phyloP scores from a whole-genome alignment of 108 stramenopile genomes.

The Fistulifera pelliculosa region DNA sequence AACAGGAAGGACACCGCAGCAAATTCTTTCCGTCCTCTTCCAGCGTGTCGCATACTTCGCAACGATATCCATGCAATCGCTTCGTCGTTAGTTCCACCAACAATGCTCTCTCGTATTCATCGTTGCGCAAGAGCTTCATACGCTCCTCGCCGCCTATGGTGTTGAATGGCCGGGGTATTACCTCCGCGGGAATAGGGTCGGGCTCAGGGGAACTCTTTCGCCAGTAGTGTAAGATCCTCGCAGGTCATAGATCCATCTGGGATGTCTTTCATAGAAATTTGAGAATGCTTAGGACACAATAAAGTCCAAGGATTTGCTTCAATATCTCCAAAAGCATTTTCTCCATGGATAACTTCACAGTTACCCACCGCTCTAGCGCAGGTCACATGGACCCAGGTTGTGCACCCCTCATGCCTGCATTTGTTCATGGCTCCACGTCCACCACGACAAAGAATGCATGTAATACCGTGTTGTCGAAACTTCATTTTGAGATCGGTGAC shows the following conservation, averaged over 20 bases:
- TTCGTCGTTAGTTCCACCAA: constrained; percentile 35
- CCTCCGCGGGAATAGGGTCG: constrained; percentile 18
- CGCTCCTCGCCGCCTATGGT: constrained; percentile 54
- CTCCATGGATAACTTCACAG: constrained; percentile 79
- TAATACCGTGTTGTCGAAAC: constrained; percentile 29
- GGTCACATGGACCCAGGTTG: constrained; percentile 65
- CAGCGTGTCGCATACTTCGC: constrained; percentile 50
- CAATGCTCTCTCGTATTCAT: constrained; percentile 45
- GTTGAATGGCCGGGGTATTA: constrained; percentile 48
- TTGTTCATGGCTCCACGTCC: constrained; percentile 54
- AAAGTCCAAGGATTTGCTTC: constrained; percentile 62
- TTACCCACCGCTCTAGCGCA: constrained; percentile 69
- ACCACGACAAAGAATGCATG: constrained; percentile 61
- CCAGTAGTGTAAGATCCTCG: constrained; percentile 42
- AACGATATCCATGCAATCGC: constrained; percentile 41
- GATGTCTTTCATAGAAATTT: constrained; percentile 10
- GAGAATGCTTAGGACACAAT: constrained; percentile 66
- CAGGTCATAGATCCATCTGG: constrained; percentile 14
- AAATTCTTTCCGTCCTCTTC: constrained; percentile 28
- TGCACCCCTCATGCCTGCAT: constrained; percentile 56
- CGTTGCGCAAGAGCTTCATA: constrained; percentile 28
- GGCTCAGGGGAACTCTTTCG: constrained; percentile 61
- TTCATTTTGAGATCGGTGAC: constrained; percentile 38
- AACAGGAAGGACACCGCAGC: constrained; percentile 42
- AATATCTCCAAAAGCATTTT: constrained; percentile 56